These are phyloP conservation scores for Psilocybe mexicana DNA, from an alignment of 1,284 basidiomycete species.

Conservation along the genomic window DNA sequence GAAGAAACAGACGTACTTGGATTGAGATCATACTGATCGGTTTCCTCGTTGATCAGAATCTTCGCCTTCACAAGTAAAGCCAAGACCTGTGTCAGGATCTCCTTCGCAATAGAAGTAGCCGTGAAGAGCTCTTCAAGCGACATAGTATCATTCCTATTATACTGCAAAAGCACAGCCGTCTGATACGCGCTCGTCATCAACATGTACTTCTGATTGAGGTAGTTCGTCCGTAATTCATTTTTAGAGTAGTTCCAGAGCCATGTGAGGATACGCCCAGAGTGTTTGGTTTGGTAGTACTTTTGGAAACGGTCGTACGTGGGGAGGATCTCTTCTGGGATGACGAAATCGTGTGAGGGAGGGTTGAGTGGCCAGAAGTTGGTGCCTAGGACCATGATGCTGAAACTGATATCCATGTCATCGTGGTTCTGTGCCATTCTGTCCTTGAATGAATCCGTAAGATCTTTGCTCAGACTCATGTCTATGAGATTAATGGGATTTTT, in stretches of 20 bases:
- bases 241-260: conserved; percentile 99
- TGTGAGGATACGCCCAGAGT: conserved; percentile 92
- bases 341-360: conserved; percentile 82
- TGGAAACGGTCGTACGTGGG: conserved; percentile 91
- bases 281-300: conserved; percentile 92
- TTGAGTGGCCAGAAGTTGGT: conserved; percentile 97
- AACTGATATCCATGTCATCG: conserved; percentile 85
- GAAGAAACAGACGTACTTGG: conserved; percentile 58
- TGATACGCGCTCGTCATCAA: conserved; percentile 96
- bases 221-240: conserved; percentile 93
- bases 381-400: conserved; percentile 91
- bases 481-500: neutral
- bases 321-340: conserved; percentile 86
- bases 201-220: conserved; percentile 93
- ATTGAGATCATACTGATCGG: conserved; percentile 90
- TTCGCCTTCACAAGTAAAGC: conserved; percentile 87
- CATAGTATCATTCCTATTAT: conserved; percentile 88
- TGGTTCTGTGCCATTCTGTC: conserved; percentile 89
- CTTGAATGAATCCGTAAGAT: conserved; percentile 96
- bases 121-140: conserved; percentile 79
- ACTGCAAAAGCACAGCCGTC: conserved; percentile 92
- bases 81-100: conserved; percentile 84
- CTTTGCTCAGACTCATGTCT: conserved; percentile 97
- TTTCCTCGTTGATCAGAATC: conserved; percentile 84
- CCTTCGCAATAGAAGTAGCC: conserved; percentile 84